Evolutionary conservation across 129 eudicot genomes (phyloP).

Genomic region (Chrysanthemum makinoi): DNA sequence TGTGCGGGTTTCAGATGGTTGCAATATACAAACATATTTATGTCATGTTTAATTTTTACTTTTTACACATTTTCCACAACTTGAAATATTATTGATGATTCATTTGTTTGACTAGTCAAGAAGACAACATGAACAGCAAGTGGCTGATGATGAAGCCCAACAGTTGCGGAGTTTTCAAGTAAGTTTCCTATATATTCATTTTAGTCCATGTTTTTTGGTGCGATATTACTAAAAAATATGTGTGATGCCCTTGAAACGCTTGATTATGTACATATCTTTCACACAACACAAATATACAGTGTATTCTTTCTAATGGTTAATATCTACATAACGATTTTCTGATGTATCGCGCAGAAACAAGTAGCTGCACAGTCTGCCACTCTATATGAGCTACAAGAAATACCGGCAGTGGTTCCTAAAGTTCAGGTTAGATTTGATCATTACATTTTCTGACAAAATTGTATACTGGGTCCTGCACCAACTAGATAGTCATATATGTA

Average conservation of each 20-base stretch:
- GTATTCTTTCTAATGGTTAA: neutral
- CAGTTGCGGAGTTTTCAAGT: slow-evolving; percentile 79
- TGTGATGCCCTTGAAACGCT: neutral
- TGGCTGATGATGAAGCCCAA: slow-evolving; percentile 80
- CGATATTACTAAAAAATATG: neutral
- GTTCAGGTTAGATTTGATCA: slow-evolving; percentile 40
- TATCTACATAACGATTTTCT: slow-evolving; percentile 4
- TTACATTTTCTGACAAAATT: neutral
- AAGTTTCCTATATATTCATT: slow-evolving; percentile 11
- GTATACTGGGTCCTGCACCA: neutral
- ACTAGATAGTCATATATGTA: neutral
- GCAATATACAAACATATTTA: neutral
- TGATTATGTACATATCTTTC: too few relatives aligned
- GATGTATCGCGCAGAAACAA: slow-evolving; percentile 47
- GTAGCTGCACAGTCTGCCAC: slow-evolving; percentile 72
- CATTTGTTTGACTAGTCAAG: slow-evolving; percentile 57
- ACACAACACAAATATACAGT: too few relatives aligned
- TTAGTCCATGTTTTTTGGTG: slow-evolving; percentile 5
- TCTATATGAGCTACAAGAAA: slow-evolving; percentile 57
- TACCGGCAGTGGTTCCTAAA: slow-evolving; percentile 50
- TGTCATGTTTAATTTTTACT: neutral
- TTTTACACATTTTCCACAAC: neutral
- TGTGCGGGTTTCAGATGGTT: slow-evolving; percentile 15
- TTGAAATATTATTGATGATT: neutral
- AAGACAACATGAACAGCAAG: slow-evolving; percentile 78